Conservation (phyloP, 306 rosid species). For the Alnus glutinosa region DNA sequence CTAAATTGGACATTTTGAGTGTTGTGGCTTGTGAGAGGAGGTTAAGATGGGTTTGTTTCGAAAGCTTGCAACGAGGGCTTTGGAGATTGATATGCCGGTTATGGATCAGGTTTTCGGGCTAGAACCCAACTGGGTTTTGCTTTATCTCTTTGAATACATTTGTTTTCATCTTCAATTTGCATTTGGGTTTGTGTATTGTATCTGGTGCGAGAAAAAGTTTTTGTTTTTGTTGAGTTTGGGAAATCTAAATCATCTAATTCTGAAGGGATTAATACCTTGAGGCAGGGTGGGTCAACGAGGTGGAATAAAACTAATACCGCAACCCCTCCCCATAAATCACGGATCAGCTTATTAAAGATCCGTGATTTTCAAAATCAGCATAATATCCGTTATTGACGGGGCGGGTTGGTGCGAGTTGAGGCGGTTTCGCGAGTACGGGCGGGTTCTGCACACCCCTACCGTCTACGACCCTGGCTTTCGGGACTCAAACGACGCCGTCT, state of each 20-base stretch:
- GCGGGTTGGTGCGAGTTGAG: too few relatives aligned
- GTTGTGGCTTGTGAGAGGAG: constrained; percentile 23
- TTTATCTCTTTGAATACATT: background rate
- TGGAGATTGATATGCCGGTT: constrained; percentile 59
- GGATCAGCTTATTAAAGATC: too few relatives aligned
- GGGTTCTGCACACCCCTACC: too few relatives aligned
- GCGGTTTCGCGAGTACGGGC: too few relatives aligned
- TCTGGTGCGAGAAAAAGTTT: background rate
- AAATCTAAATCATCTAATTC: too few relatives aligned
- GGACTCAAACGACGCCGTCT: constrained; percentile 53
- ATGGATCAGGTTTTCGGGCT: constrained; percentile 52
- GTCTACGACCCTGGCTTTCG: constrained; percentile 52
- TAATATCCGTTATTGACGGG: too few relatives aligned
- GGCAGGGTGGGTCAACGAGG: too few relatives aligned
- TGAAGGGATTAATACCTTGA: too few relatives aligned
- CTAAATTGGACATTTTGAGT: background rate
- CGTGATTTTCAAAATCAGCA: too few relatives aligned
- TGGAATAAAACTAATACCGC: too few relatives aligned
- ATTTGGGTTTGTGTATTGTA: background rate
- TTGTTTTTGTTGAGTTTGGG: background rate
- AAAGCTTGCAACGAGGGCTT: constrained; percentile 54
- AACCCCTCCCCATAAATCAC: too few relatives aligned
- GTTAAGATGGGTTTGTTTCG: constrained; percentile 50
- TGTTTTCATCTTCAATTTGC: constrained; percentile 22
- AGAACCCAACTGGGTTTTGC: constrained; percentile 12